Evolutionary conservation across 2,329 filamentous ascomycete species (phyloP).

Genomic region (Shiraia sp.): DNA sequence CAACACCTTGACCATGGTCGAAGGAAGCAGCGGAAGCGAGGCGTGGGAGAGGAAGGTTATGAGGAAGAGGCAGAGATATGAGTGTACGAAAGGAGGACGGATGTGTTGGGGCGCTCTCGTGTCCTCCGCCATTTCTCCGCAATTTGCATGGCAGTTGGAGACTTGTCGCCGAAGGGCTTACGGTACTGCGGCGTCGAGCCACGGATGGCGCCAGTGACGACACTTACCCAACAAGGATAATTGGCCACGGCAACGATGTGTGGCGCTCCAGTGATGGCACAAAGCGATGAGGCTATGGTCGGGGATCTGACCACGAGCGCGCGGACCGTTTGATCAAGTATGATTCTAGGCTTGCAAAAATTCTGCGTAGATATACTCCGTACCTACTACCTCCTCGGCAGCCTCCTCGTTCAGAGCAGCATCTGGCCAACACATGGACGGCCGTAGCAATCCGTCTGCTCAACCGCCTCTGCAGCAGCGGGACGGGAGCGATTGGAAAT

Average conservation of each 20-base stretch:
- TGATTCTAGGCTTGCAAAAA: no score
- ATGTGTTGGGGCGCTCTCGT: constrained; percentile 19
- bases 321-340: no score
- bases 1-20: constrained; percentile 24
- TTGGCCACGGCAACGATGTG: constrained; percentile 16
- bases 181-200: constrained; percentile 15
- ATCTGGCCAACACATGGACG: no score
- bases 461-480: no score
- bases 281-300: constrained; percentile 8
- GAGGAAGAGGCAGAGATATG: constrained; percentile 6
- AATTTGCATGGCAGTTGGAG: constrained; percentile 32
- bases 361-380: no score
- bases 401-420: no score
- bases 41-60: not conserved
- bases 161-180: constrained; percentile 16
- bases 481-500: no score
- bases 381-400: no score
- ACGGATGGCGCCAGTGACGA: constrained; percentile 18
- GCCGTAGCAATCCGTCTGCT: no score
- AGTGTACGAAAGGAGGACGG: constrained; percentile 10
- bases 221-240: constrained; percentile 17
- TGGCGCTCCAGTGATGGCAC: constrained; percentile 12
- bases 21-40: constrained; percentile 3
- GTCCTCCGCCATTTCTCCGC: constrained; percentile 34
- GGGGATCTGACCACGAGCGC: no score